Conservation (phyloP, 495 filamentous ascomycete species). For the Xylaria scruposa region DNA sequence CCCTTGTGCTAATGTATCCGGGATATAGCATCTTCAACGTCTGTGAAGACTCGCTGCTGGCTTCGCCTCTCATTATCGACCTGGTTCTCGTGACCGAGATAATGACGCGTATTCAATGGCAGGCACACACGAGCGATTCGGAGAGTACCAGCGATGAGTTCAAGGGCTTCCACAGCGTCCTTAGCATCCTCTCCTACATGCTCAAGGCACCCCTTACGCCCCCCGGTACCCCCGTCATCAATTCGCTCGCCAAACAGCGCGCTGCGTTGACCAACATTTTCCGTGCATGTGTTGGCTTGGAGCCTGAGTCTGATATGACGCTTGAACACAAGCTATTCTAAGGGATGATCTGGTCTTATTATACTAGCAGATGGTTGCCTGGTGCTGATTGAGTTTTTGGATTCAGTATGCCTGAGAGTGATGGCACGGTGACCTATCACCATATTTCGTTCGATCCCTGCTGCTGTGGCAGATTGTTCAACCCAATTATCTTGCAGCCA, state of each 20-base stretch:
- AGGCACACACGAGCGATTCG: constrained; percentile 58
- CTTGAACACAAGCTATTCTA: constrained; percentile 97
- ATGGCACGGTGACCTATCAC: not conserved
- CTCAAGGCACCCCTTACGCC: constrained; percentile 97
- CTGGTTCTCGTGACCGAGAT: constrained; percentile 90
- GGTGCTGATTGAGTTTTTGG: not conserved
- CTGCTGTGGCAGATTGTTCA: constrained; percentile 18
- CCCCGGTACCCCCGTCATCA: constrained; percentile 94
- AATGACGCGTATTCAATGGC: constrained; percentile 98
- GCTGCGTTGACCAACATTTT: constrained; percentile 97
- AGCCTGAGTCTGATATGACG: constrained; percentile 99
- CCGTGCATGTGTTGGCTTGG: constrained; percentile 95
- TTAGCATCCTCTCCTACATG: constrained; percentile 99
- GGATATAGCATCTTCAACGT: constrained; percentile 85
- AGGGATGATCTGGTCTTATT: not conserved
- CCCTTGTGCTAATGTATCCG: not conserved
- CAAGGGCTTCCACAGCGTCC: constrained; percentile 94
- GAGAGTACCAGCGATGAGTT: constrained; percentile 66
- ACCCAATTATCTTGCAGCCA: constrained; percentile 6
- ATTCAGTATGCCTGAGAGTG: not conserved
- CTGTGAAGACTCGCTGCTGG: constrained; percentile 96
- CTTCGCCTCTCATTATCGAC: constrained; percentile 98
- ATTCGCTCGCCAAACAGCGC: constrained; percentile 95
- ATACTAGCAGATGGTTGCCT: not conserved
- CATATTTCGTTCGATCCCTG: constrained; percentile 16